Evolutionary conservation across 2,329 filamentous ascomycete genomes (phyloP), one percentile per base, ranked within the genome.

Genomic region (Microdochium bolleyi): DNA sequence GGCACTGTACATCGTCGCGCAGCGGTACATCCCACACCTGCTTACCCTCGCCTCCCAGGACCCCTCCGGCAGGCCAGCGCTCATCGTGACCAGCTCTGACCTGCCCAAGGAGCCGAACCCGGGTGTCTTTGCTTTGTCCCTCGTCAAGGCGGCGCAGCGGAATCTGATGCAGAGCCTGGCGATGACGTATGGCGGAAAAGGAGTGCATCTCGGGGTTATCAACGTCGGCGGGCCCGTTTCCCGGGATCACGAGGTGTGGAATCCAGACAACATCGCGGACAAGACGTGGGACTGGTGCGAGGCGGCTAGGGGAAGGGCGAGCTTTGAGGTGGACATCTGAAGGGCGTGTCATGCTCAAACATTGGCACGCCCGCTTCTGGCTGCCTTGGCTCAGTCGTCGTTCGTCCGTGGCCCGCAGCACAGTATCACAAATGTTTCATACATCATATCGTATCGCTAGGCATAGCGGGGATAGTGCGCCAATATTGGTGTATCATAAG

Each of bases 131-230:
- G 74, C 73, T 0, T 63, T 80, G 5, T 77, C 73, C 2, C 64
- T 79, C 51, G 69, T 69, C 48, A 81, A 81, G 58, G 73, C 76
- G 1, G 70, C 76, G 0, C 77, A 82, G 65, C 64, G 72, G 19
- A 79, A 75, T 44, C 61, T 80, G 58, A 67, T 77, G 10, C 63
- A 74, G 53, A 73, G 67, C 16, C 62, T 80, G 56, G 58, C 66
- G 22, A 63, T 66, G 52, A 69, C 69, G 9, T 78, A 72, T 52
- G 55, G 51, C 0, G 22, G 57, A 2, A 60, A 67, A 50, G 70
- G 70, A 2, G 70, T 81, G 2, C 75, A 79, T 54, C 61, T 76
- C 19, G 77, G 71, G 0, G 58, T 80, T 19, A 61, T 81, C 2
- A 69, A 62, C 49, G 70, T 79, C 1, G 71, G 70, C 2, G 77